Conservation (phyloP, 1,284 basidiomycete genomes). For the Trametes sp. region DNA sequence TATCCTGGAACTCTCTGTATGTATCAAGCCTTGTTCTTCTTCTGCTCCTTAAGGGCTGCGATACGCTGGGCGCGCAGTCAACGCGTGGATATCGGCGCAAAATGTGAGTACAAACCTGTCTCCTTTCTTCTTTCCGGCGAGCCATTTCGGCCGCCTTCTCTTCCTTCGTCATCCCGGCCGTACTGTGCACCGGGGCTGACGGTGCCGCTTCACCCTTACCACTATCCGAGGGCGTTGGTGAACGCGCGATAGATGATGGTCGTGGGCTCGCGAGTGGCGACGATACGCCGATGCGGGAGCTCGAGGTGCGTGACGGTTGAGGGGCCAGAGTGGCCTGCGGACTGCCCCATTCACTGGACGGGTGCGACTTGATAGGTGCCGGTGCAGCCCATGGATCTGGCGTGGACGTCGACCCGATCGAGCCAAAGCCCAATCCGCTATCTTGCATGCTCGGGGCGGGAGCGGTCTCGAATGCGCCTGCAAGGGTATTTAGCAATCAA, state of each 20-base stretch:
- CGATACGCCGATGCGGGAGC: constrained; percentile 14
- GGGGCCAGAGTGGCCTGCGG: constrained; percentile 21
- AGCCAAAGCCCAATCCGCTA: constrained; percentile 34
- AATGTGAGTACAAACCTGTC: constrained; percentile 59
- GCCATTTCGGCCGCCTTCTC: constrained; percentile 92
- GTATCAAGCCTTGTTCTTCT: constrained; percentile 29
- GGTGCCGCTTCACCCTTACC: constrained; percentile 32
- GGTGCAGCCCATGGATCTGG: constrained; percentile 25
- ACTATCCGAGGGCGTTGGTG: constrained; percentile 37
- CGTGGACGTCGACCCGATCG: neutral
- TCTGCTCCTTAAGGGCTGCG: constrained; percentile 44
- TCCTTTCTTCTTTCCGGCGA: constrained; percentile 86
- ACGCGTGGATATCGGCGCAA: neutral
- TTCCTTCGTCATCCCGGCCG: constrained; percentile 74
- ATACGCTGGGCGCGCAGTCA: constrained; percentile 35
- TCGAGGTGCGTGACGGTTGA: constrained; percentile 20
- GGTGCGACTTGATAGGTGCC: constrained; percentile 2
- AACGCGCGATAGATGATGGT: constrained; percentile 29
- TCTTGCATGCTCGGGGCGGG: constrained; percentile 41
- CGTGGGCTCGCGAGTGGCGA: constrained; percentile 26
- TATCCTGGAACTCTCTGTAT: constrained; percentile 15
- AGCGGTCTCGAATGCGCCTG: constrained; percentile 88
- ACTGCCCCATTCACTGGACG: constrained; percentile 14
- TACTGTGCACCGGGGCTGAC: constrained; percentile 34
- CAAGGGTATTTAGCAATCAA: constrained; percentile 3